These are phyloP conservation scores for Xylaria nigripes DNA, from an alignment of 495 filamentous ascomycete species.

Conservation along the genomic window DNA sequence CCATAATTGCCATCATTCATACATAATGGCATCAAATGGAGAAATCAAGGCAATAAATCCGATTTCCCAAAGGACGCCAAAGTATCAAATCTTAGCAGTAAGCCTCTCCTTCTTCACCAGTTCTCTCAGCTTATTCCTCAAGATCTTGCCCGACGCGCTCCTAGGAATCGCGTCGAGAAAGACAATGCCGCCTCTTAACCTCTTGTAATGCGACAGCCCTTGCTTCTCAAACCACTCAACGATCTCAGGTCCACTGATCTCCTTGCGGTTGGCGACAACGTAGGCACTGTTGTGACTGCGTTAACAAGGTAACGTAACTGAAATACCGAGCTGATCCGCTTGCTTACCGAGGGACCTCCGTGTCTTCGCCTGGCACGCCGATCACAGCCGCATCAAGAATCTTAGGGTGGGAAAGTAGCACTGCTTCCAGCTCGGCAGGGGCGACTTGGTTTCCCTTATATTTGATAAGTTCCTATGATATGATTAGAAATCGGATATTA, in stretches of 20 bases:
- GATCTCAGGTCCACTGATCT: constrained; percentile 21
- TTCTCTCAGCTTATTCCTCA: constrained; percentile 51
- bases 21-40: too few species aligned
- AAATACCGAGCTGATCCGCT: background rate
- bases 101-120: constrained; percentile 20
- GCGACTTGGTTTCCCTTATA: constrained; percentile 74
- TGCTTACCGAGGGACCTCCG: constrained; percentile 54
- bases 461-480: constrained; percentile 30
- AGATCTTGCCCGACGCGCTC: constrained; percentile 73
- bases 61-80: background rate
- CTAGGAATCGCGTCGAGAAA: constrained; percentile 77
- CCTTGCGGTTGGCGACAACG: constrained; percentile 43
- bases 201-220: constrained; percentile 59
- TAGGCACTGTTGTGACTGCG: constrained; percentile 51
- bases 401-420: constrained; percentile 58
- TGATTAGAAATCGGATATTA: background rate
- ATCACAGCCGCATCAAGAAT: constrained; percentile 74
- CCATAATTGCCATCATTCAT: too few species aligned
- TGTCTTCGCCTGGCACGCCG: constrained; percentile 58
- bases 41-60: too few species aligned
- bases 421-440: constrained; percentile 53
- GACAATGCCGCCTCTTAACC: constrained; percentile 63
- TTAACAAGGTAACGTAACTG: background rate
- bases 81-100: constrained; percentile 8
- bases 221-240: constrained; percentile 31